Evolutionary conservation across 1,284 basidiomycete species (phyloP).

Genomic region (Vanrija sp.): DNA sequence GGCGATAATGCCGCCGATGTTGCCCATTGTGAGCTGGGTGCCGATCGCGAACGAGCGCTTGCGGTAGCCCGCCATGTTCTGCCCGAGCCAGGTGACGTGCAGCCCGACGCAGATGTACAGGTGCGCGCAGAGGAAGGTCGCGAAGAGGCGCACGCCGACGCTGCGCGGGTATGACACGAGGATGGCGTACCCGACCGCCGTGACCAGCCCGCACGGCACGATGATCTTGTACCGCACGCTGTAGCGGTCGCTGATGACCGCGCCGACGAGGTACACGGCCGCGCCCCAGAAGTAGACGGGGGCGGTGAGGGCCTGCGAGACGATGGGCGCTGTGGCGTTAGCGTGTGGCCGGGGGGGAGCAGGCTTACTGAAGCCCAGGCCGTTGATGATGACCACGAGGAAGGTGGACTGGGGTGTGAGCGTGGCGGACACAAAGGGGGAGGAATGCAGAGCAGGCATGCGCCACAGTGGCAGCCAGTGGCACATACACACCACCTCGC

Average conservation of each 20-base stretch:
- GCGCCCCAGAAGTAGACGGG: slow-evolving; percentile 19
- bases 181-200: slow-evolving; percentile 21
- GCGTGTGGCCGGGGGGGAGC: not conserved
- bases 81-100: slow-evolving; percentile 21
- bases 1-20: slow-evolving; percentile 10
- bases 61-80: slow-evolving; percentile 21
- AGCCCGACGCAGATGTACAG: slow-evolving; percentile 25
- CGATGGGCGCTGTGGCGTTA: not conserved
- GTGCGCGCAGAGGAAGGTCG: slow-evolving; percentile 22
- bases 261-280: slow-evolving; percentile 17
- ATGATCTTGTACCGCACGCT: slow-evolving; percentile 6
- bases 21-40: slow-evolving; percentile 28
- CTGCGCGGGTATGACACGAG: slow-evolving; percentile 11
- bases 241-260: slow-evolving; percentile 8
- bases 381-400: slow-evolving; percentile 22
- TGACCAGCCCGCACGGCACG: slow-evolving; percentile 3
- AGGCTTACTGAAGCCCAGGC: slow-evolving; percentile 5
- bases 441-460: not conserved
- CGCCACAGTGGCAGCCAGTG: not conserved
- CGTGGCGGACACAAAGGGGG: not conserved
- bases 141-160: slow-evolving; percentile 20
- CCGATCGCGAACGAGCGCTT: slow-evolving; percentile 25
- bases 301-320: slow-evolving; percentile 20
- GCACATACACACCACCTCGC: not conserved
- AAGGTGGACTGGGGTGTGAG: slow-evolving; percentile 14